Base-by-base conservation (phyloP, 495 filamentous ascomycete genomes). In the Lasiosphaeris hirsuta region DNA sequence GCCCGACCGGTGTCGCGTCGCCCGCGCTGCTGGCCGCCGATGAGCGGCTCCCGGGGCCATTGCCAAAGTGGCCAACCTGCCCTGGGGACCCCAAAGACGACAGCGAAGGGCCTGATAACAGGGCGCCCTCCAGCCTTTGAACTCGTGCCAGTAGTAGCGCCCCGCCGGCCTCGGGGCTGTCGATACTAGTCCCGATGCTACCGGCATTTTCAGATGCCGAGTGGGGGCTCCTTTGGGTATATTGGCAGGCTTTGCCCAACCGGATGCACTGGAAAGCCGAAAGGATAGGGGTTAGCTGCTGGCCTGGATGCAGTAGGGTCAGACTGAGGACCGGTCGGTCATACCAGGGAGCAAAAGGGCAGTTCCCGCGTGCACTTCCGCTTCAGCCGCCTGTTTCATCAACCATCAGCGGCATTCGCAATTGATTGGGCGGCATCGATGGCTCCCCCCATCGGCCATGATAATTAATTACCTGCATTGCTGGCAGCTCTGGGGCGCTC, bases 331-430 rank as follows among this genome's bases (percentile, higher is more conserved):
- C 13, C 13, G n/a, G n/a, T n/a, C n/a, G 3, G 46, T 30, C 30
- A 38, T 47, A 56, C 53, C 42, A 56, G 38, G 11, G 53, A 56
- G 53, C 53, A 56, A 19, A 47, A 46, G 11, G 53, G 53, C 6
- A 56, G 41, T 30, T 56, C 53, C 8, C 53, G 40, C 5, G 53
- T 36, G 35, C 53, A 56, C 23, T 19, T 56, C 40, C 53, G 42
- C 36, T 56, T 56, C 41, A 56, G 19, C 13, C 53, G 53, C 14
- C 53, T 56, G 49, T 15, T 17, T 17, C 35, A 36, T 35, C 46
- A 8, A 34, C 23, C 10, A 33, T 33, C 15, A 17, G 37, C 11
- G 19, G 18, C 18, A 33, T 14, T 30, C 19, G 18, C 37, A 10
- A 34, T 54, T 42, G 14, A 40, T 38, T n/a, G n/a, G n/a, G n/a